A percentile compares a stretch with the other conserved stretches of the same genome.
These are phyloP conservation scores for Jimgerdemannia lactiflua DNA, from an alignment of 192 early-diverging fungal species.

Conservation along the genomic window DNA sequence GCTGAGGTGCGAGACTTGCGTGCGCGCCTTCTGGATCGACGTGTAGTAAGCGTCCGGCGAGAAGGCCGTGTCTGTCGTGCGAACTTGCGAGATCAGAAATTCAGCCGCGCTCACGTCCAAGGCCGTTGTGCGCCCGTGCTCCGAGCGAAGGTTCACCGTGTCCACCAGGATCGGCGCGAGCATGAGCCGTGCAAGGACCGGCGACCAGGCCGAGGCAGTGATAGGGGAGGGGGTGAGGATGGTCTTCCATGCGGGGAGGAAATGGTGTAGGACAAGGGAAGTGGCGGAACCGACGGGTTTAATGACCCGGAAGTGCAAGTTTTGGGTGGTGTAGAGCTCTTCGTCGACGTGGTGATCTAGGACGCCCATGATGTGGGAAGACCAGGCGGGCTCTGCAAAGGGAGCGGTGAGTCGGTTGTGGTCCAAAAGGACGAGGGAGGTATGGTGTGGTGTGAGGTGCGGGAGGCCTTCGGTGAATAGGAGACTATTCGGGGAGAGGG, in stretches of 20 bases:
- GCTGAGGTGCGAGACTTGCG: slow-evolving; percentile 40
- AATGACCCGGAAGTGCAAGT: slow-evolving; percentile 43
- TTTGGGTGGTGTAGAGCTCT: slow-evolving; percentile 32
- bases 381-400: slow-evolving; percentile 12
- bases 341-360: slow-evolving; percentile 77
- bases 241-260: slow-evolving; percentile 7
- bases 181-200: slow-evolving; percentile 37
- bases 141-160: slow-evolving; percentile 52
- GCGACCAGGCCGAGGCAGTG: not conserved
- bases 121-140: slow-evolving; percentile 45
- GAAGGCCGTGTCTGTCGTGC: slow-evolving; percentile 2
- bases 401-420: slow-evolving; percentile 59
- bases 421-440: slow-evolving; percentile 54
- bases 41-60: slow-evolving; percentile 31
- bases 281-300: slow-evolving; percentile 58
- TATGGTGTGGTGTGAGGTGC: not conserved
- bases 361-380: slow-evolving; percentile 45
- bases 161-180: slow-evolving; percentile 69
- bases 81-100: slow-evolving; percentile 29
- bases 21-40: slow-evolving; percentile 53
- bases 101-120: slow-evolving; percentile 37
- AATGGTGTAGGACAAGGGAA: slow-evolving; percentile 46
- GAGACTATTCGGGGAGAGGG: not conserved
- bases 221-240: not conserved
- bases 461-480: not conserved